Evolutionary conservation across 352 stramenopile species (phyloP), one percentile per base, ranked within the genome.

Genomic region (Globisporangium takayamanum): DNA sequence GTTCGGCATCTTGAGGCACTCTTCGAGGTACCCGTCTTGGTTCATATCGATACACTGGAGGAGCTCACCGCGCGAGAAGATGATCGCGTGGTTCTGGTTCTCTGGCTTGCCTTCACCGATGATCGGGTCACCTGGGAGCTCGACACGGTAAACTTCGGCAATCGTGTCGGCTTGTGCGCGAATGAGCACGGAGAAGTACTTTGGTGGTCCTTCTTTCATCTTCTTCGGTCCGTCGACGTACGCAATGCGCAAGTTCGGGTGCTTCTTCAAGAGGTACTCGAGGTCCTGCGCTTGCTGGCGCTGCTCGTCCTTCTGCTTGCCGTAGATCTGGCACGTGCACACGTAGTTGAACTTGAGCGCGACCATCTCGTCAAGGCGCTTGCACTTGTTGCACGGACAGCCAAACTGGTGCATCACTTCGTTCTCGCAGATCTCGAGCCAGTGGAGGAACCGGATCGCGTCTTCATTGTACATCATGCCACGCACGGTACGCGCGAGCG

Each of bases 1-100:
- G 57, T 90, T 92, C 6, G 81, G 81, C 74, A 94, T 85, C 70
- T 92, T 92, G 51, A 94, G 41, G 14, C 67, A 80, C 58, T 94
- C 84, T 60, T 95, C 86, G 1, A 94, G 66, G 65, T 93, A 93
- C 0, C 74, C 78, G 47, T 95, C 86, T 64, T 95, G 86, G 66
- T 95, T 95, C 86, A 94, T 94, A 83, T 95, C 86, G 50, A 95
- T 95, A 88, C 80, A 92, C 72, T 95, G 86, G 5, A 95, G 60
- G 48, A 92, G 66, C 54, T 95, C 86, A 42, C 86, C 86, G 42
- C 84, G 82, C 53, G 84, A 90, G 62, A 95, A 95, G 37, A 94
- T 86, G 48, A 95, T 84, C 11, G 86, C 86, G 55, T 94, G 84
- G 67, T 95, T 95, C 60, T 95, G 86, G 76, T 95, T 95, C 53